phyloP scores from a whole-genome alignment of 2,329 filamentous ascomycete genomes.

The Diatrype stigma region DNA sequence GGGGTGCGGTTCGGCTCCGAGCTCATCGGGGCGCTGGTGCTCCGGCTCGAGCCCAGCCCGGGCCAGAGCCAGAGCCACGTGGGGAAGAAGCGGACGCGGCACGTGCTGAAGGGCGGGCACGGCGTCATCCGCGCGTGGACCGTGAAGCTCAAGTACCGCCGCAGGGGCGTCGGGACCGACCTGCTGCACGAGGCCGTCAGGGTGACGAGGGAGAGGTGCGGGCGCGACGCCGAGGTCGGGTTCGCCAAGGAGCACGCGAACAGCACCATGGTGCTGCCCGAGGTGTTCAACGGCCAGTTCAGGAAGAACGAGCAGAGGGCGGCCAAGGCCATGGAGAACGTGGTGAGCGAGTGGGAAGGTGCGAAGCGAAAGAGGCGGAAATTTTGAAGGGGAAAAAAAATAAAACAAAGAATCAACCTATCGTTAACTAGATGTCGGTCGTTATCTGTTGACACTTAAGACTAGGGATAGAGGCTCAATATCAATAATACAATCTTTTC shows the following conservation, averaged over 20 bases:
- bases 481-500: neutral
- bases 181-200: conserved; percentile 70
- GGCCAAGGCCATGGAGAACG: conserved; percentile 46
- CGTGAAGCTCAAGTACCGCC: conserved; percentile 63
- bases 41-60: conserved; percentile 54
- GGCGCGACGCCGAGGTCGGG: conserved; percentile 61
- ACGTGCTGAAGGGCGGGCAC: conserved; percentile 51
- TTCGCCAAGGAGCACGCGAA: conserved; percentile 79
- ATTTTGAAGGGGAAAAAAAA: conserved; percentile 7
- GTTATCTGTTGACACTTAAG: no score
- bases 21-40: conserved; percentile 66
- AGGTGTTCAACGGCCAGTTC: conserved; percentile 59
- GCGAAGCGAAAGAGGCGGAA: conserved; percentile 41
- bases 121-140: conserved; percentile 82
- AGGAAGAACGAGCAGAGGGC: conserved; percentile 56
- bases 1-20: conserved; percentile 64
- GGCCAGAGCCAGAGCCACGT: conserved; percentile 4
- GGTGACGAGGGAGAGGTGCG: conserved; percentile 63
- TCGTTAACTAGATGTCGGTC: no score
- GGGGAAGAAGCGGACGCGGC: conserved; percentile 20
- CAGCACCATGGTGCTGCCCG: conserved; percentile 58
- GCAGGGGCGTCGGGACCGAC: conserved; percentile 66
- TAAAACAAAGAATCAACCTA: neutral
- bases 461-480: no score
- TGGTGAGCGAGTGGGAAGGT: conserved; percentile 46